Conservation (phyloP, 2,329 filamentous ascomycete species). For the Parastagonospora avenae region DNA sequence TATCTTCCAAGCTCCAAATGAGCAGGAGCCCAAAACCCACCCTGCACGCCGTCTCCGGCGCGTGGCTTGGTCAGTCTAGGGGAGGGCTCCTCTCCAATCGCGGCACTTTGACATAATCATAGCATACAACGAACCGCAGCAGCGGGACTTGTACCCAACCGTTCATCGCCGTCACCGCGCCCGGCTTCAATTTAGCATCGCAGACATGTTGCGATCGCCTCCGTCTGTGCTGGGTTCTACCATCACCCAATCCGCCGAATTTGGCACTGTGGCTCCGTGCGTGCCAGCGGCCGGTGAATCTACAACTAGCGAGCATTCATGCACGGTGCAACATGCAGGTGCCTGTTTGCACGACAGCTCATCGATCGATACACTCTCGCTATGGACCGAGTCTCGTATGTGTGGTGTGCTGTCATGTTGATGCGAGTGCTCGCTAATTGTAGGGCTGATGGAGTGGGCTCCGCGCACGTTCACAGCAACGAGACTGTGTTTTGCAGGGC, state of each 20-base stretch:
- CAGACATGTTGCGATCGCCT: slow-evolving; percentile 3
- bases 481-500: no score
- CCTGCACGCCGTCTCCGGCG: slow-evolving; percentile 19
- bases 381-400: slow-evolving; percentile 1
- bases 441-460: not conserved
- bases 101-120: slow-evolving; percentile 4
- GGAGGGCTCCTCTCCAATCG: slow-evolving; percentile 20
- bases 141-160: slow-evolving; percentile 5
- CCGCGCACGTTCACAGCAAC: no score
- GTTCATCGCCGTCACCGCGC: slow-evolving; percentile 1
- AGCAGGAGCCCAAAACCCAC: slow-evolving; percentile 22
- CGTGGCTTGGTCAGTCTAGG: slow-evolving; percentile 17
- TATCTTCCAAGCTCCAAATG: slow-evolving; percentile 22
- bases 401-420: slow-evolving; percentile 1
- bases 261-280: slow-evolving; percentile 16
- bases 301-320: slow-evolving; percentile 14
- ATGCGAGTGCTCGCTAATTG: not conserved
- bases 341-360: slow-evolving; percentile 36
- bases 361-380: slow-evolving; percentile 23
- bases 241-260: slow-evolving; percentile 13
- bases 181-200: slow-evolving; percentile 10
- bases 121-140: slow-evolving; percentile 11
- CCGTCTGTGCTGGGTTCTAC: not conserved
- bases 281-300: slow-evolving; percentile 12
- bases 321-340: slow-evolving; percentile 21